A percentile compares a stretch with the other conserved stretches of the same genome.
Conservation (phyloP, 495 filamentous ascomycete species). For the Aspergillus incahuasiensis region DNA sequence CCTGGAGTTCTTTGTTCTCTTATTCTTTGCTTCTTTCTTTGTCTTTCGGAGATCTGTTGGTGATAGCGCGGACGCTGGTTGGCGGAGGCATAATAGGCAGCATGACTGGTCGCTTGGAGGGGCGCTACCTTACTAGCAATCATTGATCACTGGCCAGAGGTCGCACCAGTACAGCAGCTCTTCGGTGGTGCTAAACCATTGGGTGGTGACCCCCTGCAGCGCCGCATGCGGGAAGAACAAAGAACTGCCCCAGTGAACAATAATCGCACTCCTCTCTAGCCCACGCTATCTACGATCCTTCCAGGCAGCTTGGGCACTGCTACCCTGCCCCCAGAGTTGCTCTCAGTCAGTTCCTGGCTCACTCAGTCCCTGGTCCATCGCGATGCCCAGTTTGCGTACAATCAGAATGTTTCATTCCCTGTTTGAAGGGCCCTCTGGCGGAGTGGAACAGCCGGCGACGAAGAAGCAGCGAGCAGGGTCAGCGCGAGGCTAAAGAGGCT, state of each 20-base stretch:
- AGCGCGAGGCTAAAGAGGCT: neutral
- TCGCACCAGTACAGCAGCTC: conserved; percentile 4
- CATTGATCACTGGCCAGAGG: conserved; percentile 8
- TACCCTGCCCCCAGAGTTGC: neutral
- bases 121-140: neutral
- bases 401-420: conserved; percentile 14
- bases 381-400: neutral
- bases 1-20: conserved; percentile 5
- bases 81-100: conserved; percentile 8
- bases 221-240: conserved; percentile 41
- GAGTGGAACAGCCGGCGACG: conserved; percentile 13
- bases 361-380: neutral
- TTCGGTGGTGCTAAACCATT: conserved; percentile 10
- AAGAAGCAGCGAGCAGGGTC: conserved; percentile 13
- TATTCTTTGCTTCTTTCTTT: conserved; percentile 17
- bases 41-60: conserved; percentile 10
- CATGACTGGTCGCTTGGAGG: neutral
- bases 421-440: neutral
- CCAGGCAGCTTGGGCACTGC: conserved; percentile 1
- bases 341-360: neutral
- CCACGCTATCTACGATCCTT: too few relatives aligned
- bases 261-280: neutral
- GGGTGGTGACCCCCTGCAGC: conserved; percentile 22
- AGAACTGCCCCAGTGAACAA: conserved; percentile 16
- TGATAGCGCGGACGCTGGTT: conserved; percentile 2